These are phyloP conservation scores for Dissoconium aciculare DNA, from an alignment of 2,329 filamentous ascomycete species.

Conservation along the genomic window DNA sequence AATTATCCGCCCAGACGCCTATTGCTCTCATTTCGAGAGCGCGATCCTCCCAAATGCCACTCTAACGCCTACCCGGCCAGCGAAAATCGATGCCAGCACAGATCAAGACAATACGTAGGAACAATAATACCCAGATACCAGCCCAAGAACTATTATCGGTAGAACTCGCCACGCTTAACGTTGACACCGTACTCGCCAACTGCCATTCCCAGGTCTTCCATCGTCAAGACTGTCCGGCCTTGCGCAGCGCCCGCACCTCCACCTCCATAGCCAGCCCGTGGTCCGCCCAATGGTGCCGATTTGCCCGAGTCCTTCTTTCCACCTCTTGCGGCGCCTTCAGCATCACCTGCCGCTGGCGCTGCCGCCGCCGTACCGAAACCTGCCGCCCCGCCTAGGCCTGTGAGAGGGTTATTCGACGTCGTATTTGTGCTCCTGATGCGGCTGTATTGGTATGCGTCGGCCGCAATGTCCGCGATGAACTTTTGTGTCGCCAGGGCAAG, in stretches of 20 bases:
- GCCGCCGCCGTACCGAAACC: conserved; percentile 48
- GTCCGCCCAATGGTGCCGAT: conserved; percentile 32
- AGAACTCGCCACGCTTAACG: conserved; percentile 94
- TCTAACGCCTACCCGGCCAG: no score
- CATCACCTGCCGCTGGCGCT: conserved; percentile 37
- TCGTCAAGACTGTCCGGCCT: conserved; percentile 86
- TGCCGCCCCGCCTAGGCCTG: conserved; percentile 61
- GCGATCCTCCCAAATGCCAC: no score
- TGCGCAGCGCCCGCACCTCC: conserved; percentile 79
- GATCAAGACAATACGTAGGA: no score
- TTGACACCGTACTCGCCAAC: conserved; percentile 96
- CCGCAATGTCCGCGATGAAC: conserved; percentile 93
- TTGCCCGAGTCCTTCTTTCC: conserved; percentile 28
- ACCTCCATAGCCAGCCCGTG: conserved; percentile 47
- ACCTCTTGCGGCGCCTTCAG: conserved; percentile 39
- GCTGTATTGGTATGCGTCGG: conserved; percentile 94
- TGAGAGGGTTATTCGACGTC: conserved; percentile 82
- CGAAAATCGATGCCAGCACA: no score
- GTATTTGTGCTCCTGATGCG: conserved; percentile 89
- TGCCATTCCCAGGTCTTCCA: conserved; percentile 98
- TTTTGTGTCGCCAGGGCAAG: conserved; percentile 97
- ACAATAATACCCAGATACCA: no score
- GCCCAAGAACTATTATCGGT: no score
- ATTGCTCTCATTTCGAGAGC: no score
- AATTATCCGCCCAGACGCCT: no score